These are phyloP conservation scores for Lasiodiplodia sp. DNA, from an alignment of 2,329 filamentous ascomycete species.

Conservation along the genomic window DNA sequence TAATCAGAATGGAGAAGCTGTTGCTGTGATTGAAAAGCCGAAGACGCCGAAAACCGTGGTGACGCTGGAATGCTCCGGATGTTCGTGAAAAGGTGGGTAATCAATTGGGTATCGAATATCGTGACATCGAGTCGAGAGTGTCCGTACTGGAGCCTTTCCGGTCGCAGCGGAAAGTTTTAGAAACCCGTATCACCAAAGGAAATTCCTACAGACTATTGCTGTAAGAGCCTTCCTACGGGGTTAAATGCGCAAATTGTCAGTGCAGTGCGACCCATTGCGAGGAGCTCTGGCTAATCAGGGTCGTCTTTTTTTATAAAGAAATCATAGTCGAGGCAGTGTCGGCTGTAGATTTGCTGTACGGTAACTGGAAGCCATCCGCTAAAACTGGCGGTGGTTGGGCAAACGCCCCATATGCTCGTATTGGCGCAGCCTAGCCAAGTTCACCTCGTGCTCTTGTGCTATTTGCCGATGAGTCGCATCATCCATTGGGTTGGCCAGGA, in stretches of 20 bases:
- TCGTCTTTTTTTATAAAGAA: background rate
- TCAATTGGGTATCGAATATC: background rate
- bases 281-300: background rate
- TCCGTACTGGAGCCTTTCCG: background rate
- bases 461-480: background rate
- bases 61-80: background rate
- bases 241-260: background rate
- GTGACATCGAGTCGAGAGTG: background rate
- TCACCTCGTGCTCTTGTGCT: background rate
- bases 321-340: background rate
- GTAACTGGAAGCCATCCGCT: background rate
- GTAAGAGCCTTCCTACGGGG: background rate
- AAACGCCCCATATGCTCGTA: background rate
- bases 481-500: background rate
- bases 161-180: background rate
- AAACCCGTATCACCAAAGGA: background rate
- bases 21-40: background rate
- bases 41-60: background rate
- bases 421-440: background rate
- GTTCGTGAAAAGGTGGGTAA: background rate
- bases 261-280: background rate
- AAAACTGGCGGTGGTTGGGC: background rate
- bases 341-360: background rate
- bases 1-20: background rate
- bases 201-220: background rate